phyloP scores from a whole-genome alignment of 1,284 basidiomycete species.

The Marasmius tenuissimus region DNA sequence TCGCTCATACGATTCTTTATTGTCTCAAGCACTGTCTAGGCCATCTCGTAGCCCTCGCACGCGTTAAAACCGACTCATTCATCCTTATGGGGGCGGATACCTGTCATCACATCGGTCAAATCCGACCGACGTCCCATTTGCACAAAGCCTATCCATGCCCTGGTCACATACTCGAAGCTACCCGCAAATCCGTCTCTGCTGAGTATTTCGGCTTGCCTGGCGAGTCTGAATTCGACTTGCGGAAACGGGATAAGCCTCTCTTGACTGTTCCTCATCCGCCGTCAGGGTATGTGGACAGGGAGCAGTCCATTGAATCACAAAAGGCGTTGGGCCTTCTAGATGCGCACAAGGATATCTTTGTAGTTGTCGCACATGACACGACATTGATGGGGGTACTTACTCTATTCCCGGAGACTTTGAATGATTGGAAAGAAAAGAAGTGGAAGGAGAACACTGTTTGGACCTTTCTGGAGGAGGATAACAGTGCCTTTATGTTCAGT shows the following conservation, averaged over 20 bases:
- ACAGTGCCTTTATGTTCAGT: conserved; percentile 13
- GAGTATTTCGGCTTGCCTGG: conserved; percentile 10
- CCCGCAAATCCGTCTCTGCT: conserved; percentile 12
- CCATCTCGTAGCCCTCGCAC: conserved; percentile 21
- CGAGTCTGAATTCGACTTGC: conserved; percentile 10
- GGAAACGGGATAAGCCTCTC: conserved; percentile 12
- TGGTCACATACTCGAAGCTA: conserved; percentile 9
- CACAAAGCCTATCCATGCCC: conserved; percentile 18
- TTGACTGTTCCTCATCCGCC: conserved; percentile 6
- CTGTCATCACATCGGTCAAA: conserved; percentile 20
- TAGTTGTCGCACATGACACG: conserved; percentile 21
- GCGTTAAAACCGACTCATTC: conserved; percentile 20
- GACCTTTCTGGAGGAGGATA: conserved; percentile 21
- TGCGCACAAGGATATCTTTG: conserved; percentile 19
- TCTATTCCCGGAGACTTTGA: conserved; percentile 15
- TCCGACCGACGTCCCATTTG: conserved; percentile 18
- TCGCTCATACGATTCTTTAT: not conserved
- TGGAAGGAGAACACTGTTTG: conserved; percentile 21
- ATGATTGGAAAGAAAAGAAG: conserved; percentile 22
- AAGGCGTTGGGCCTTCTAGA: conserved; percentile 18
- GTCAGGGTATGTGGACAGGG: conserved; percentile 3
- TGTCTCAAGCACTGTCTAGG: conserved; percentile 12
- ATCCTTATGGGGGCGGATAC: conserved; percentile 22
- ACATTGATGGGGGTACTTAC: conserved; percentile 13
- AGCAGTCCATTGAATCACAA: not conserved